A percentile compares a stretch with the other conserved stretches of the same genome.
Evolutionary conservation across 2,329 filamentous ascomycete species (phyloP).

Genomic region (Phaeosphaeriaceae sp.): DNA sequence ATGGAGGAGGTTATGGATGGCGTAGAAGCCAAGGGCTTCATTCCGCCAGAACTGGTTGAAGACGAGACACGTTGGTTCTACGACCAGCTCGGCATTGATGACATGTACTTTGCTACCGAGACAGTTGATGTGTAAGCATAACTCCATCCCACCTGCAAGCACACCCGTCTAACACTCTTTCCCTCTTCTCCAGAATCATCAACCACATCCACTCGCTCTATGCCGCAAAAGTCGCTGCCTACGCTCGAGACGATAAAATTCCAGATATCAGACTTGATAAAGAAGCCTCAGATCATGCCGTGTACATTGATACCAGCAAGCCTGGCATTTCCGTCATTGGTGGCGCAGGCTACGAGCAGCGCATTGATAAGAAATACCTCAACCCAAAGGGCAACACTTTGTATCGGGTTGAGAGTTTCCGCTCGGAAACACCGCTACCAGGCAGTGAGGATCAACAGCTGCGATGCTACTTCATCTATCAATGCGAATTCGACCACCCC

Average conservation of each 20-base stretch:
- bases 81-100: conserved; percentile 94
- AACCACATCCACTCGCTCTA: conserved; percentile 96
- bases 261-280: conserved; percentile 95
- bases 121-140: conserved; percentile 67
- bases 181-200: conserved; percentile 63
- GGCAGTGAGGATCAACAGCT: conserved; percentile 79
- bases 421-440: conserved; percentile 82
- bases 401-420: conserved; percentile 97
- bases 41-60: conserved; percentile 82
- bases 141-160: too few relatives aligned
- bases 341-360: conserved; percentile 90
- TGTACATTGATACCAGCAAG: conserved; percentile 97
- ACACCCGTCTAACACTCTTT: too few relatives aligned
- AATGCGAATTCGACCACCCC: conserved; percentile 85
- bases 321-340: conserved; percentile 77
- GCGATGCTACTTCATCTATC: conserved; percentile 98
- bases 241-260: conserved; percentile 89
- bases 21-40: conserved; percentile 81
- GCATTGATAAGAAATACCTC: conserved; percentile 94
- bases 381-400: conserved; percentile 74
- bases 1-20: conserved; percentile 84
- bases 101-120: conserved; percentile 97
- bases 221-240: conserved; percentile 93
- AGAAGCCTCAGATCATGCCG: conserved; percentile 91
- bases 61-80: conserved; percentile 96